Conservation (phyloP, 2,329 filamentous ascomycete species). For the Ophiocordyceps camponoti-leonardi region DNA sequence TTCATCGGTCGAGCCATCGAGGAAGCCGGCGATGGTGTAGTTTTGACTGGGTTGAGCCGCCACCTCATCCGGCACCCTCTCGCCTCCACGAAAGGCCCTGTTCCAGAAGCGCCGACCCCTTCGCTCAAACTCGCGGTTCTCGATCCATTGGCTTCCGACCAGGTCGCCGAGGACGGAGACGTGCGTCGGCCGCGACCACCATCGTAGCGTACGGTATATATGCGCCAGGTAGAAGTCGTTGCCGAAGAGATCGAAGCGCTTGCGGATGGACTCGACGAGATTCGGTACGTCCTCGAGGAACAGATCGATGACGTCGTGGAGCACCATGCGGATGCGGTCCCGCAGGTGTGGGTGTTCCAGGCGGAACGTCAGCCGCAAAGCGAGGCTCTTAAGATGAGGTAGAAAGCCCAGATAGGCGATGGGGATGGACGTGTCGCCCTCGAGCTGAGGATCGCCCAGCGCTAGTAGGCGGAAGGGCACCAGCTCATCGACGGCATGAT, state of each 20-base stretch:
- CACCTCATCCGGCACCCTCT: constrained; percentile 42
- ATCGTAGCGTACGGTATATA: constrained; percentile 67
- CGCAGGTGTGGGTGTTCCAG: constrained; percentile 27
- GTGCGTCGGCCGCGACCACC: constrained; percentile 77
- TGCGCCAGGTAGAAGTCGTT: constrained; percentile 94
- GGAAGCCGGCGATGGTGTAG: constrained; percentile 30
- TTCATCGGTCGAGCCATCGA: constrained; percentile 25
- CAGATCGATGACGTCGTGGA: constrained; percentile 44
- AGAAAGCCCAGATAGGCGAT: constrained; percentile 33
- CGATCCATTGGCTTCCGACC: constrained; percentile 89
- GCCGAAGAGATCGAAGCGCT: constrained; percentile 73
- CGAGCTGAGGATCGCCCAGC: constrained; percentile 82
- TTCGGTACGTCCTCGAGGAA: constrained; percentile 51
- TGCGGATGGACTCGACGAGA: constrained; percentile 50
- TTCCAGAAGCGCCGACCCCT: constrained; percentile 66
- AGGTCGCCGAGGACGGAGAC: constrained; percentile 80
- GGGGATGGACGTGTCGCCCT: constrained; percentile 76
- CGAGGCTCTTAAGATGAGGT: constrained; percentile 31
- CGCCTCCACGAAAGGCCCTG: constrained; percentile 53
- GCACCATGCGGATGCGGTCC: constrained; percentile 31
- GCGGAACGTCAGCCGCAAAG: constrained; percentile 29
- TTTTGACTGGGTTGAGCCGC: constrained; percentile 29
- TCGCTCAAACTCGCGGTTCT: constrained; percentile 62
- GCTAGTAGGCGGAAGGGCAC: constrained; percentile 79
- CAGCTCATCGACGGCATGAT: constrained; percentile 10